Evolutionary conservation across 768 basidiomycete species (phyloP).

Genomic region (Astraeus odoratus): DNA sequence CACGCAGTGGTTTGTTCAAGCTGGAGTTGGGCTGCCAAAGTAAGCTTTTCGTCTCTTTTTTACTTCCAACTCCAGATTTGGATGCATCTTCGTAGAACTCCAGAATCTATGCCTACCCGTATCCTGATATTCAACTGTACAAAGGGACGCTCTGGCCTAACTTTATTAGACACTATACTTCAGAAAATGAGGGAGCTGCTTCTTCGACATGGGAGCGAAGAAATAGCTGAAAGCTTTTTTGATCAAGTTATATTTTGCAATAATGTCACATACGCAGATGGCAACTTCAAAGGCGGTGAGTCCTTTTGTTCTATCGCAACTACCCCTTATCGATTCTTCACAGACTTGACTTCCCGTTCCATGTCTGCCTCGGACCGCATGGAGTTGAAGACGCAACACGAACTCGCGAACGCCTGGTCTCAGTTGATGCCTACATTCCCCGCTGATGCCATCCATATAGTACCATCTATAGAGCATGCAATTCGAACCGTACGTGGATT

Average conservation of each 20-base stretch:
- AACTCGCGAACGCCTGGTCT: slow-evolving; percentile 70
- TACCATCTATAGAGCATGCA: slow-evolving; percentile 87
- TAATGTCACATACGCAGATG: slow-evolving; percentile 90
- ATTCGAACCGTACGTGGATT: slow-evolving; percentile 54
- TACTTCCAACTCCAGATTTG: slow-evolving; percentile 3
- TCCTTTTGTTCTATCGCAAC: slow-evolving; percentile 1
- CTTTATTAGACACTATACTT: slow-evolving; percentile 62
- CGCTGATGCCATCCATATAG: slow-evolving; percentile 57
- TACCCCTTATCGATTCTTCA: background rate
- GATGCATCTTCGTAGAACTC: background rate
- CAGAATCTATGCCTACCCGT: slow-evolving; percentile 32
- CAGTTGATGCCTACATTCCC: slow-evolving; percentile 57
- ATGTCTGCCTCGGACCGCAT: slow-evolving; percentile 60
- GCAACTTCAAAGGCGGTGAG: slow-evolving; percentile 85
- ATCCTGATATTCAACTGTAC: slow-evolving; percentile 95
- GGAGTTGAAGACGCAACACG: slow-evolving; percentile 48
- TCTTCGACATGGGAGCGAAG: slow-evolving; percentile 29
- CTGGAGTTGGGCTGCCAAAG: slow-evolving; percentile 40
- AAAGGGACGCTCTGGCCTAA: slow-evolving; percentile 72
- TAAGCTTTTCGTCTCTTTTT: slow-evolving; percentile 9
- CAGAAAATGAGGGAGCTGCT: slow-evolving; percentile 45
- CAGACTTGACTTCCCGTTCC: slow-evolving; percentile 74
- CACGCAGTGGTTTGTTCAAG: slow-evolving; percentile 78
- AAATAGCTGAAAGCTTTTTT: slow-evolving; percentile 49
- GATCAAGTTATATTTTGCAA: slow-evolving; percentile 90